These are phyloP conservation scores for Phialophora expanda DNA, from an alignment of 2,329 filamentous ascomycete species.

Conservation along the genomic window DNA sequence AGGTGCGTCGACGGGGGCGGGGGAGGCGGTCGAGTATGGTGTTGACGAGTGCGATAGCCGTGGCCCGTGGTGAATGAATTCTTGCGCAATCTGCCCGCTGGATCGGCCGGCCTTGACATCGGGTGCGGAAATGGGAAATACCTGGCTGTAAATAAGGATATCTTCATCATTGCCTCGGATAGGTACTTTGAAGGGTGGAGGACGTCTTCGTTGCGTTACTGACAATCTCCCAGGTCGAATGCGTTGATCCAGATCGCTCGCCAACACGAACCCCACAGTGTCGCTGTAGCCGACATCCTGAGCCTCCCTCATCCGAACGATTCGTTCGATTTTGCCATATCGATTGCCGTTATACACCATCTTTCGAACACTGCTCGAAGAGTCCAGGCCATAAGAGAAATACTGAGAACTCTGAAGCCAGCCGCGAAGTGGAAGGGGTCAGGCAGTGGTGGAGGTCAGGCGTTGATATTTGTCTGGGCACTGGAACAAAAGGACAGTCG, in stretches of 20 bases:
- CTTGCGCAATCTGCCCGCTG: constrained; percentile 67
- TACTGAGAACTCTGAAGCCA: constrained; percentile 69
- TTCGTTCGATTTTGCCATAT: constrained; percentile 84
- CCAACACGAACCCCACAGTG: constrained; percentile 66
- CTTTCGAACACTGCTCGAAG: constrained; percentile 78
- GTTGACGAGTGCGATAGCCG: constrained; percentile 58
- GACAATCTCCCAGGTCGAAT: constrained; percentile 55
- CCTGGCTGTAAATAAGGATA: constrained; percentile 73
- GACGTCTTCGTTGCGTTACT: not conserved
- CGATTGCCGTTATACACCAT: constrained; percentile 93
- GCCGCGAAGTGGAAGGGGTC: constrained; percentile 21
- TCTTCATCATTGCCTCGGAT: constrained; percentile 86
- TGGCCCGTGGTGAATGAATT: constrained; percentile 92
- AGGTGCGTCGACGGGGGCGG: constrained; percentile 51
- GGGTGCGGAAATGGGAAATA: constrained; percentile 99
- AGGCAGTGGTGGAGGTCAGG: constrained; percentile 60
- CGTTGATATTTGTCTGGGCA: constrained; percentile 91
- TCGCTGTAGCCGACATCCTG: constrained; percentile 80
- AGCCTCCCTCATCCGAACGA: constrained; percentile 74
- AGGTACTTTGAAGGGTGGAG: constrained; percentile 57
- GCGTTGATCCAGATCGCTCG: constrained; percentile 64
- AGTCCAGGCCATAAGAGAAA: constrained; percentile 70
- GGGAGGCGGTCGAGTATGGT: constrained; percentile 14
- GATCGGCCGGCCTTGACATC: constrained; percentile 83
- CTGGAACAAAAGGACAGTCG: constrained; percentile 87